Conservation (phyloP, 495 filamentous ascomycete genomes). For the Annulohypoxylon nitens region DNA sequence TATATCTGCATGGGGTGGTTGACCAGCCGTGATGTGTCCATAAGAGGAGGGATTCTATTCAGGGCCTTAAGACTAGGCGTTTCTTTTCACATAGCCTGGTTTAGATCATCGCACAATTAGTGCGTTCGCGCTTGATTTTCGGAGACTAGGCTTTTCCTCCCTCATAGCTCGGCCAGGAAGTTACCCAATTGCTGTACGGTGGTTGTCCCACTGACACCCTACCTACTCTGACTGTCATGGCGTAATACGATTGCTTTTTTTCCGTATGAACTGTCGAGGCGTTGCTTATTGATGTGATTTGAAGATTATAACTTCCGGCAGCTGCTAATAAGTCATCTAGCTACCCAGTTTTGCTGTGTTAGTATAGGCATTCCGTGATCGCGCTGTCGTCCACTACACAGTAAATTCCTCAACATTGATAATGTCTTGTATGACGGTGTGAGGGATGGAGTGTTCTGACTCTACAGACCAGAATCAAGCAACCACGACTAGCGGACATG, state of each 20-base stretch:
- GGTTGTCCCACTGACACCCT: background rate
- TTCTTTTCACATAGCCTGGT: background rate
- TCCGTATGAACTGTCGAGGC: background rate
- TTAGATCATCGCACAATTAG: too few relatives aligned
- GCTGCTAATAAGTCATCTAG: background rate
- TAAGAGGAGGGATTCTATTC: background rate
- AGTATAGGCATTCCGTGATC: background rate
- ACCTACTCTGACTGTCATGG: background rate
- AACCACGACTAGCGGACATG: too few relatives aligned
- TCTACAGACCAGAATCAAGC: too few relatives aligned
- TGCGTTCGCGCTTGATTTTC: background rate
- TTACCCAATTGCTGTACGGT: background rate
- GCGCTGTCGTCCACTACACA: too few relatives aligned
- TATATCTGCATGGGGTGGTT: too few relatives aligned
- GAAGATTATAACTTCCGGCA: background rate
- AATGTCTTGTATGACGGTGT: too few relatives aligned
- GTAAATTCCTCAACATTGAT: too few relatives aligned
- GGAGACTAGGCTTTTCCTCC: background rate
- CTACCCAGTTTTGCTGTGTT: background rate
- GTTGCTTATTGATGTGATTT: background rate
- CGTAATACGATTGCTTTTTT: background rate
- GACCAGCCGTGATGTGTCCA: background rate
- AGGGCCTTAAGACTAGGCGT: background rate
- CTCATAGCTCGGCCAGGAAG: background rate
- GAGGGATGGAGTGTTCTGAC: too few relatives aligned